These are phyloP conservation scores for Dictyostelium brefeldianum DNA, from an alignment of 78 protist species.

Conservation along the genomic window DNA sequence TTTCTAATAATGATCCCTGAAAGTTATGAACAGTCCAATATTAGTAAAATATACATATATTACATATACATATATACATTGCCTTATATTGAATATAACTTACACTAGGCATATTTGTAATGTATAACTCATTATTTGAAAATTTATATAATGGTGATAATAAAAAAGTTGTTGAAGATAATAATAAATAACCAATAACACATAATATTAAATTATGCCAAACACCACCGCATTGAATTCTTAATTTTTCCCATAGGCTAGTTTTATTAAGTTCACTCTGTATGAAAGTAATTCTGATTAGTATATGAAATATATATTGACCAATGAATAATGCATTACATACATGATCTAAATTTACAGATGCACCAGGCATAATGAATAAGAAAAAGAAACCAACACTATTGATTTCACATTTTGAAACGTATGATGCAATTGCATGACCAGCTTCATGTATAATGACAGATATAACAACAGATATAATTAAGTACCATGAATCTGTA, in stretches of 20 bases:
- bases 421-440: slow-evolving; percentile 45
- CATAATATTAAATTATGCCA: slow-evolving; percentile 57
- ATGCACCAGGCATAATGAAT: slow-evolving; percentile 57
- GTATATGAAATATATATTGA: too few relatives aligned
- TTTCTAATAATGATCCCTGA: slow-evolving; percentile 14
- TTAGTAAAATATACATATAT: not conserved
- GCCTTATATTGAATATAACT: not conserved
- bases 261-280: slow-evolving; percentile 20
- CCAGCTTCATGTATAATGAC: slow-evolving; percentile 53
- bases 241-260: slow-evolving; percentile 12
- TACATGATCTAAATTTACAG: slow-evolving; percentile 40
- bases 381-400: slow-evolving; percentile 38
- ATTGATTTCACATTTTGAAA: slow-evolving; percentile 27
- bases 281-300: not conserved
- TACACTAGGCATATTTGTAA: slow-evolving; percentile 33
- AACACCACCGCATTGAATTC: slow-evolving; percentile 49
- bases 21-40: not conserved
- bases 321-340: not conserved
- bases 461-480: not conserved
- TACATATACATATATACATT: not conserved
- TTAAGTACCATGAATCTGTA: not conserved
- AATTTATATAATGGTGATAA: slow-evolving; percentile 53
- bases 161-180: slow-evolving; percentile 7
- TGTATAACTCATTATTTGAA: slow-evolving; percentile 26
- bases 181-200: slow-evolving; percentile 18